Conservation (phyloP, 73 alveolate genomes). For the Tetrahymena borealis region DNA sequence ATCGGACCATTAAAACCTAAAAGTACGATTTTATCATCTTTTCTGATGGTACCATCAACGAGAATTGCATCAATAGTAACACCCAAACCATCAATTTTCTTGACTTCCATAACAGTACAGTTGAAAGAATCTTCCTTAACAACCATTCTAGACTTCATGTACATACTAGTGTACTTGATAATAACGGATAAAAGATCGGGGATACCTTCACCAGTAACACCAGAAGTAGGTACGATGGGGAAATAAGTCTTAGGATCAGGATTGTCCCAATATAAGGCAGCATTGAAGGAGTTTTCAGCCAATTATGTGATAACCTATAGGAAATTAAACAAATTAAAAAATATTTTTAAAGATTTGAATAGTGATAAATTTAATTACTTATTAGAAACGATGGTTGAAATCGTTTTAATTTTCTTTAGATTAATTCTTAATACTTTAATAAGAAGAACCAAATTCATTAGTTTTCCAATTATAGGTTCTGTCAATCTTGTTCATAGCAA, state of each 20-base stretch:
- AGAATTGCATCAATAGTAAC: conserved; percentile 98
- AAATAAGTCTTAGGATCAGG: conserved; percentile 80
- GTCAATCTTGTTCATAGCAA: conserved; percentile 98
- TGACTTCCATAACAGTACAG: conserved; percentile 97
- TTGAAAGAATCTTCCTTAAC: conserved; percentile 72
- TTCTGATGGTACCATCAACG: conserved; percentile 94
- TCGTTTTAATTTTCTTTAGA: conserved; percentile 15
- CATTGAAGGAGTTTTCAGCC: conserved; percentile 89
- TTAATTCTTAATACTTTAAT: neutral
- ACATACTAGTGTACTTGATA: conserved; percentile 75
- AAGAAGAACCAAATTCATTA: conserved; percentile 56
- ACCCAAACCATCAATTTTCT: conserved; percentile 96
- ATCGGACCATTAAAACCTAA: conserved; percentile 99
- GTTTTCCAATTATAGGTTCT: conserved; percentile 89
- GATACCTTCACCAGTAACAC: conserved; percentile 99
- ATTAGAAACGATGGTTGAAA: neutral
- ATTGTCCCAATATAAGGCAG: conserved; percentile 92
- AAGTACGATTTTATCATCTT: conserved; percentile 95
- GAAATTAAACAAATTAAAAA: neutral
- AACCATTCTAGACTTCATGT: conserved; percentile 53
- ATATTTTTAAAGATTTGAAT: too few species aligned
- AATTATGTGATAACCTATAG: conserved; percentile 44
- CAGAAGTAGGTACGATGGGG: conserved; percentile 97
- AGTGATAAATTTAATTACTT: neutral
- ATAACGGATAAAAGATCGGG: conserved; percentile 96